Evolutionary conservation across 2,329 filamentous ascomycete species (phyloP), one percentile per base, ranked within the genome.

Genomic region (Nemania serpens): DNA sequence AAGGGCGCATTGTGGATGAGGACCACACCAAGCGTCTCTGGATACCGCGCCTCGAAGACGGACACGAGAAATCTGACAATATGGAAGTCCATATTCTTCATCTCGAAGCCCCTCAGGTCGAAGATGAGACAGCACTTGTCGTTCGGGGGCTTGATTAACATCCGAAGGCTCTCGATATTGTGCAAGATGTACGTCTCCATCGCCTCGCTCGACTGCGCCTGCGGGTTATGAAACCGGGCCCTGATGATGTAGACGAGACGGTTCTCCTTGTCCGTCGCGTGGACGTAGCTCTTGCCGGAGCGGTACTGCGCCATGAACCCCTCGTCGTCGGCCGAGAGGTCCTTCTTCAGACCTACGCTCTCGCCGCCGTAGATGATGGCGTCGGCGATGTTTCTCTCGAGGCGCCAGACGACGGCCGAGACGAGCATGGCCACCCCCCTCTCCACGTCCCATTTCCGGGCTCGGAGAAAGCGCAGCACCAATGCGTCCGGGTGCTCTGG

Each of bases 1-100:
- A 64, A 66, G 7, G 63, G 63, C 34, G 63, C 63, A 46, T 66
- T 66, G n/a, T 64, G 63, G 2, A 66, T 59, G 7, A 66, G 55
- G 4, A 63, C 49, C 2, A 59, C 20, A 15, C 63, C 61, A 3
- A 66, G 52, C 18, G 63, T 66, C 55, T 66, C 63, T 2, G 63
- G 63, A 17, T 66, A 66, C 15, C 61, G 43, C 12, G 63, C 63
- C 55, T 66, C 63, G 11, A 66, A 66, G 34, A 66, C 61, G 5
- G 61, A 60, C 11, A 59, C 46, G 1, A 66, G 58, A 29, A 66
- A 64, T 9, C 29, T 51, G 18, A 64, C 52, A 3, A 66, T 41
- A 15, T 59, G 55, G 15, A 58, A 66, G 20, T 66, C 63, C 63
- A 66, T 66, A 10, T 66, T 66, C 43, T 49, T 59, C 9, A 66